Percentiles rank a stretch among this genome's conserved stretches.
Conservation (phyloP, 169 alveolate genomes). For the Plasmodium knowlesi region DNA sequence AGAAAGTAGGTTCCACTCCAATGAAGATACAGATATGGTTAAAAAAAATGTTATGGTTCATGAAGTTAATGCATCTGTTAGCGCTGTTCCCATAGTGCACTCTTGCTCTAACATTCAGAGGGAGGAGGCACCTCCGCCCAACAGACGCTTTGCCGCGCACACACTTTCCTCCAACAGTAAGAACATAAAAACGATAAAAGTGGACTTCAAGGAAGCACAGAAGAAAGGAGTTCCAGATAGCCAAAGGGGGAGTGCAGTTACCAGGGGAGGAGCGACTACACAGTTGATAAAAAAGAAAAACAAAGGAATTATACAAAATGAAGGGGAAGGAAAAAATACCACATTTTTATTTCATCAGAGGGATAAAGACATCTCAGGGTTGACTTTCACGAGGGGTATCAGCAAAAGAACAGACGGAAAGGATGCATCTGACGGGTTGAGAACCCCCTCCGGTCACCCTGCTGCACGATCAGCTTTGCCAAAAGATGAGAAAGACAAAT, state of each 20-base stretch:
- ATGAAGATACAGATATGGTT: not conserved
- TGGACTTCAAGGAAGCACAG: not conserved
- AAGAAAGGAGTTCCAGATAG: not conserved
- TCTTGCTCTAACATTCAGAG: not conserved
- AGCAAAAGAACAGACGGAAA: not conserved
- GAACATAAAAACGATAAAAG: slow-evolving; percentile 29
- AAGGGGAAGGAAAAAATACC: not conserved
- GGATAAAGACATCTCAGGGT: not conserved
- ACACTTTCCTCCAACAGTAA: slow-evolving; percentile 9
- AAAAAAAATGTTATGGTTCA: not conserved
- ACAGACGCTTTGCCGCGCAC: not conserved
- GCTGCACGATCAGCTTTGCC: not conserved
- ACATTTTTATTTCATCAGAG: not conserved
- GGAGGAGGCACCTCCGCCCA: not conserved
- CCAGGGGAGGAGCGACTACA: not conserved
- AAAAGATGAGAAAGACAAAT: not conserved
- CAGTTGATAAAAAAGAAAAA: not conserved
- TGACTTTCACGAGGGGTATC: not conserved
- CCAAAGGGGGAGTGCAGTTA: not conserved
- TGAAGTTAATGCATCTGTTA: not conserved
- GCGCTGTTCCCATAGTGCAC: too few relatives aligned
- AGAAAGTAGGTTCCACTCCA: not conserved
- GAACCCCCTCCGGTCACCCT: not conserved
- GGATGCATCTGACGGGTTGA: not conserved
- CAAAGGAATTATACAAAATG: not conserved